Evolutionary conservation across 495 filamentous ascomycete genomes (phyloP).

Genomic region (Penicillium coprophilum): DNA sequence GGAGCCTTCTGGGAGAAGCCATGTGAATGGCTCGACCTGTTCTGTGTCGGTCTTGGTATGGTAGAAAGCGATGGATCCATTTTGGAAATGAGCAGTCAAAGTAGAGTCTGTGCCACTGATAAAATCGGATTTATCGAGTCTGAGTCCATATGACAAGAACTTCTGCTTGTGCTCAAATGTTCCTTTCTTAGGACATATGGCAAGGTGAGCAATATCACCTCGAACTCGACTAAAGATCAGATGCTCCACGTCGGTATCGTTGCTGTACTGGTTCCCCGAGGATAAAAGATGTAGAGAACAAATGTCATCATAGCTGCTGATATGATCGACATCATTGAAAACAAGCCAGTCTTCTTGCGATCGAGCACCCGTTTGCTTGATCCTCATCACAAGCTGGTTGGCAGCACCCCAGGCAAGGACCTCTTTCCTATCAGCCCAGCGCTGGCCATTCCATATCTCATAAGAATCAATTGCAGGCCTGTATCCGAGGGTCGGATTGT

Average conservation of each 20-base stretch:
- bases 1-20: slow-evolving; percentile 29
- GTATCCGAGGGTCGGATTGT: slow-evolving; percentile 64
- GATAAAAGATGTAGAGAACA: slow-evolving; percentile 54
- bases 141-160: slow-evolving; percentile 33
- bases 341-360: slow-evolving; percentile 44
- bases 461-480: slow-evolving; percentile 62
- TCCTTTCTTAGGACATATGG: slow-evolving; percentile 29
- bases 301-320: slow-evolving; percentile 64
- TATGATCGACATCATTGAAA: slow-evolving; percentile 51
- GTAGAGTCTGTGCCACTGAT: slow-evolving; percentile 33
- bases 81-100: slow-evolving; percentile 48
- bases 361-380: slow-evolving; percentile 29
- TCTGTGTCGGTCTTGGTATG: slow-evolving; percentile 30
- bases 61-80: slow-evolving; percentile 49
- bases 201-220: slow-evolving; percentile 41
- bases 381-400: slow-evolving; percentile 53
- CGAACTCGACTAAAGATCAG: slow-evolving; percentile 43
- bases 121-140: slow-evolving; percentile 37
- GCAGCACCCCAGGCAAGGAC: slow-evolving; percentile 63
- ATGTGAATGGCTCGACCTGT: slow-evolving; percentile 40
- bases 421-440: slow-evolving; percentile 56
- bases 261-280: slow-evolving; percentile 34
- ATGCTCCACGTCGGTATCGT: slow-evolving; percentile 32
- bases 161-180: slow-evolving; percentile 32
- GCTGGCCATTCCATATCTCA: slow-evolving; percentile 51